phyloP scores from a whole-genome alignment of 2,329 filamentous ascomycete genomes.

The Clathrospora elynae region DNA sequence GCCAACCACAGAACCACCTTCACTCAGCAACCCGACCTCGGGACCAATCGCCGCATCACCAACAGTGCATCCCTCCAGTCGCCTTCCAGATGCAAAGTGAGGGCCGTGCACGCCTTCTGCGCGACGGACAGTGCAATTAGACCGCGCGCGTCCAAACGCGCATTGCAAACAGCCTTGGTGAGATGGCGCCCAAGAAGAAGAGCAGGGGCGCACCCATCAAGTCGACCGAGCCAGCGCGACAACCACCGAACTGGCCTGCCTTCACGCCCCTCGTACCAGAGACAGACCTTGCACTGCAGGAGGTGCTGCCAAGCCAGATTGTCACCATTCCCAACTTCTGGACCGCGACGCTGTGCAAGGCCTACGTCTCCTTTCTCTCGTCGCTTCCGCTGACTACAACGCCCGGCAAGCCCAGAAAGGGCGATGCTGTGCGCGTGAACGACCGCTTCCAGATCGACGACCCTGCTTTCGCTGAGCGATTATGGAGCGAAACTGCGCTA shows the following conservation, averaged over 20 bases:
- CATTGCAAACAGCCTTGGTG: not conserved
- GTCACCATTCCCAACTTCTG: constrained; percentile 75
- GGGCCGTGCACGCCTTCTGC: too few relatives aligned
- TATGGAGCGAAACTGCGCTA: constrained; percentile 81
- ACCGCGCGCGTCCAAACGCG: too few relatives aligned
- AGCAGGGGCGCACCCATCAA: constrained; percentile 11
- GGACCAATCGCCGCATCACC: not conserved
- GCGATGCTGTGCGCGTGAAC: constrained; percentile 83
- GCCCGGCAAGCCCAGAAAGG: constrained; percentile 75
- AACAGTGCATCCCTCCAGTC: not conserved
- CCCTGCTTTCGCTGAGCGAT: constrained; percentile 68
- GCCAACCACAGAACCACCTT: constrained; percentile 2
- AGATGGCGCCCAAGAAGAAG: constrained; percentile 44
- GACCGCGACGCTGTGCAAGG: constrained; percentile 73
- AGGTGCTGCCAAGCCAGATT: constrained; percentile 68
- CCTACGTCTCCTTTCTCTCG: constrained; percentile 74
- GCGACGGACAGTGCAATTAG: too few relatives aligned
- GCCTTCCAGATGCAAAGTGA: too few relatives aligned
- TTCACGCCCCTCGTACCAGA: constrained; percentile 72
- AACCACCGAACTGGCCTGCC: constrained; percentile 68
- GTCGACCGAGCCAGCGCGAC: constrained; percentile 8
- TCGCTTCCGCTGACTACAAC: constrained; percentile 76
- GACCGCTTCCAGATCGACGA: constrained; percentile 87
- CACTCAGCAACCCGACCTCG: constrained; percentile 1
- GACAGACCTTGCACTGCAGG: constrained; percentile 64